phyloP scores from a whole-genome alignment of 2,329 filamentous ascomycete genomes.

The Aspergillus udagawae region DNA sequence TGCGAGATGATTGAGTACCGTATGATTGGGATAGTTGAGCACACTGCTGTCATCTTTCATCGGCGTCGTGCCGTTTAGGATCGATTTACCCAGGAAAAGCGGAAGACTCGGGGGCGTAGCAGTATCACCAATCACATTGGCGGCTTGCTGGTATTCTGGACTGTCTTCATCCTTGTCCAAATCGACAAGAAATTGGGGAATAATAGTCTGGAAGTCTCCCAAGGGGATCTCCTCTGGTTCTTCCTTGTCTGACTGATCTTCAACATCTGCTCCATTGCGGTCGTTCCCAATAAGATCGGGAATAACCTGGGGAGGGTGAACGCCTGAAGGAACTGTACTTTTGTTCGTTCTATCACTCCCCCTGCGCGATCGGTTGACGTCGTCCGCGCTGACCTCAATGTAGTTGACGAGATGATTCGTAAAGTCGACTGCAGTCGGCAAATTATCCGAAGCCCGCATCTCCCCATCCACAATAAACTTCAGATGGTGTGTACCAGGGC shows the following conservation, averaged over 20 bases:
- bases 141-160: conserved; percentile 68
- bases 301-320: conserved; percentile 43
- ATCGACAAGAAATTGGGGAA: conserved; percentile 82
- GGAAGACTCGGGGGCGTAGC: conserved; percentile 80
- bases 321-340: conserved; percentile 32
- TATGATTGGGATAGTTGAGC: conserved; percentile 94
- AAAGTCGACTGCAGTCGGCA: conserved; percentile 95
- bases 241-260: conserved; percentile 43
- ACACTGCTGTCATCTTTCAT: conserved; percentile 99
- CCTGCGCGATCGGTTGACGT: conserved; percentile 45
- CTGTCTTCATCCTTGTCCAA: conserved; percentile 79
- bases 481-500: conserved; percentile 91
- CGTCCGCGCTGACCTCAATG: conserved; percentile 82
- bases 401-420: conserved; percentile 98
- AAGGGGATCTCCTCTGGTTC: conserved; percentile 54
- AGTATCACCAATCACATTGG: conserved; percentile 71
- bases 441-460: conserved; percentile 80
- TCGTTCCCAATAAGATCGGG: conserved; percentile 32
- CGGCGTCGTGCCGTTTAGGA: conserved; percentile 82
- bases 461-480: conserved; percentile 93
- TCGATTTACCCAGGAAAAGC: conserved; percentile 88
- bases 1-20: conserved; percentile 90
- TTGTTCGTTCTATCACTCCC: conserved; percentile 34
- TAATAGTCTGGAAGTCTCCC: conserved; percentile 63
- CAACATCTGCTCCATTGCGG: conserved; percentile 33